Percentiles rank a stretch among this genome's conserved stretches.
phyloP scores from a whole-genome alignment of 2,329 filamentous ascomycete species.

The Cyphellophora europaea region DNA sequence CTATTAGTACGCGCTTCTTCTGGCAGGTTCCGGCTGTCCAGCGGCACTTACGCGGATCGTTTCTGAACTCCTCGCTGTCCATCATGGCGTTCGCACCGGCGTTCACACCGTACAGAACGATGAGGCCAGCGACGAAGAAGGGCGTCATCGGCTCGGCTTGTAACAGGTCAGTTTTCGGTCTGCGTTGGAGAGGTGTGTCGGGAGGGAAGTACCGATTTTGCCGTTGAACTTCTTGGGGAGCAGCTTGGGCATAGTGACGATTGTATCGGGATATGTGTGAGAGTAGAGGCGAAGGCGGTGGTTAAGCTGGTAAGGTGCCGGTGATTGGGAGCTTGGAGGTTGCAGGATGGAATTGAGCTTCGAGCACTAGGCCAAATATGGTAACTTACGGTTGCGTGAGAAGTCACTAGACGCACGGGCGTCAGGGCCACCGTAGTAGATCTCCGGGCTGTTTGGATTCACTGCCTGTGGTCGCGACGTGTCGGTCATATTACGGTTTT shows the following conservation, averaged over 20 bases:
- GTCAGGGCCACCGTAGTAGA: too few species aligned
- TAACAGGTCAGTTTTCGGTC: too few species aligned
- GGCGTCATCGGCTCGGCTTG: slow-evolving; percentile 83
- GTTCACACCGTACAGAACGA: slow-evolving; percentile 90
- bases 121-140: slow-evolving; percentile 85
- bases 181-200: background rate
- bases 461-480: too few species aligned
- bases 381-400: background rate
- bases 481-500: too few species aligned
- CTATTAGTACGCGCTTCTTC: too few species aligned
- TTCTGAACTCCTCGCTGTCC: slow-evolving; percentile 26
- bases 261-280: too few species aligned
- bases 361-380: background rate
- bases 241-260: slow-evolving; percentile 55
- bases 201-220: slow-evolving; percentile 58
- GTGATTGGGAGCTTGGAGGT: too few species aligned
- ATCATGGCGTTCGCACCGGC: slow-evolving; percentile 67
- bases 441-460: too few species aligned
- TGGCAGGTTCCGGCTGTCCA: too few species aligned
- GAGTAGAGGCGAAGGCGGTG: background rate
- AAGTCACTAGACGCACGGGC: background rate
- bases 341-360: background rate
- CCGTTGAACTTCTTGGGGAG: slow-evolving; percentile 78
- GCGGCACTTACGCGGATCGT: too few species aligned
- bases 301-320: too few species aligned